Evolutionary conservation across 225 moss, liverwort and hornwort species (phyloP).

Genomic region (Marchantia paleacea): DNA sequence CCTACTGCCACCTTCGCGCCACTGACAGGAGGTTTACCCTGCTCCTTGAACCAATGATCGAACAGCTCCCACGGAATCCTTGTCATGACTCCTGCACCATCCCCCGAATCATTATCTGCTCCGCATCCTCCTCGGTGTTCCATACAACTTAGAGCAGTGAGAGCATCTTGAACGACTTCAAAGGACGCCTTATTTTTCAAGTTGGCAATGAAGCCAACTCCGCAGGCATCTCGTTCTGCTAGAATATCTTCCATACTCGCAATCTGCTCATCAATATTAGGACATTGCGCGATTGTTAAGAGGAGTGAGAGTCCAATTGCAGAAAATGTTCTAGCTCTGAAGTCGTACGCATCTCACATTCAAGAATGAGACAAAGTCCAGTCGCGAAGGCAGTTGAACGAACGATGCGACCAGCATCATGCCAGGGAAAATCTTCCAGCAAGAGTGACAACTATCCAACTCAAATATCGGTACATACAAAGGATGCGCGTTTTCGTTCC

Average conservation of each 20-base stretch:
- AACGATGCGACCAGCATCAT: background rate
- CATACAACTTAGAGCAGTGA: slow-evolving; percentile 77
- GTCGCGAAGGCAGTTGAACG: background rate
- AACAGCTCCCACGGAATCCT: slow-evolving; percentile 84
- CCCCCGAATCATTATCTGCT: slow-evolving; percentile 90
- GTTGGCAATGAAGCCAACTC: slow-evolving; percentile 94
- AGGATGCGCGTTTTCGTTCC: background rate
- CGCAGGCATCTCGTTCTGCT: slow-evolving; percentile 90
- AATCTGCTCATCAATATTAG: slow-evolving; percentile 40
- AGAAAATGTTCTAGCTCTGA: background rate
- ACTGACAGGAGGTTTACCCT: slow-evolving; percentile 55
- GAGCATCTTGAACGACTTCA: slow-evolving; percentile 77
- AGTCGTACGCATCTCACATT: background rate
- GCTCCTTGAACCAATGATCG: slow-evolving; percentile 57
- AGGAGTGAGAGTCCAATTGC: background rate
- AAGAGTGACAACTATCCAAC: too few species aligned
- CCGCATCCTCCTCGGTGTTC: slow-evolving; percentile 98
- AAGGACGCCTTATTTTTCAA: slow-evolving; percentile 57
- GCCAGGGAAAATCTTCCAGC: background rate
- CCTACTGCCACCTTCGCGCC: slow-evolving; percentile 73
- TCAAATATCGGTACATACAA: too few species aligned
- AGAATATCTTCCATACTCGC: slow-evolving; percentile 72
- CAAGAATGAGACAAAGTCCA: background rate
- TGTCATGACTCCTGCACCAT: slow-evolving; percentile 91
- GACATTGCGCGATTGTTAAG: background rate